These are phyloP conservation scores for Ceratonia siliqua DNA, from an alignment of 306 rosid species.

Conservation along the genomic window DNA sequence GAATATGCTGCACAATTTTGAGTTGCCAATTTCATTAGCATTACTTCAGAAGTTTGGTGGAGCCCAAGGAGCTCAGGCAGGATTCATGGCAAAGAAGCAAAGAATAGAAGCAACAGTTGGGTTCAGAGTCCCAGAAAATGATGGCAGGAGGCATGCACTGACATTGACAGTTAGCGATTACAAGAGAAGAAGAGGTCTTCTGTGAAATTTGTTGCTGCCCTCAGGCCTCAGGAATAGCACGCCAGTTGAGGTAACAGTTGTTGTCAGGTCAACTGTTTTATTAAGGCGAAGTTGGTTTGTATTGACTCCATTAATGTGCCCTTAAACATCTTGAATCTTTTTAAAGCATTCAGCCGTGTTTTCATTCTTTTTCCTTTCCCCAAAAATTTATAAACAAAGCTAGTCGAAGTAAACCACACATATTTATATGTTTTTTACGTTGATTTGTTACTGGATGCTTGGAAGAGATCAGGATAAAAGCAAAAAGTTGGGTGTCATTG, in stretches of 20 bases:
- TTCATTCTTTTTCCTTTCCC: background rate
- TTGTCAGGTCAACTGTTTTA: constrained; percentile 16
- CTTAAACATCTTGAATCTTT: constrained; percentile 25
- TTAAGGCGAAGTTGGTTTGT: constrained; percentile 13
- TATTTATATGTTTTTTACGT: background rate
- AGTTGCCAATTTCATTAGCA: constrained; percentile 84
- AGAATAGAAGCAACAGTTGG: constrained; percentile 77
- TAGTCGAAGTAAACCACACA: constrained; percentile 15
- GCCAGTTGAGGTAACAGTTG: constrained; percentile 30
- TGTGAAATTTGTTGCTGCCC: constrained; percentile 49
- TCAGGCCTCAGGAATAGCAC: background rate
- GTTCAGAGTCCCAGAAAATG: constrained; percentile 71
- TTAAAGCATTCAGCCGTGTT: background rate
- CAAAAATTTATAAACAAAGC: background rate
- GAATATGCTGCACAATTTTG: constrained; percentile 72
- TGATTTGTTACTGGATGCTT: background rate
- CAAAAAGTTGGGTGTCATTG: background rate
- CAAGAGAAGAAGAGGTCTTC: constrained; percentile 89
- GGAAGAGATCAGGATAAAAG: constrained; percentile 7
- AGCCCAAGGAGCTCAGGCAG: constrained; percentile 74
- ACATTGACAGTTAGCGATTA: constrained; percentile 83
- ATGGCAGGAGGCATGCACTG: constrained; percentile 63
- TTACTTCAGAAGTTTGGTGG: constrained; percentile 84
- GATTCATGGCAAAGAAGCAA: constrained; percentile 74
- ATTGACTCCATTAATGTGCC: constrained; percentile 22